Evolutionary conservation across 164 flowering plant genomes (phyloP).

Genomic region (Annona cherimola): DNA sequence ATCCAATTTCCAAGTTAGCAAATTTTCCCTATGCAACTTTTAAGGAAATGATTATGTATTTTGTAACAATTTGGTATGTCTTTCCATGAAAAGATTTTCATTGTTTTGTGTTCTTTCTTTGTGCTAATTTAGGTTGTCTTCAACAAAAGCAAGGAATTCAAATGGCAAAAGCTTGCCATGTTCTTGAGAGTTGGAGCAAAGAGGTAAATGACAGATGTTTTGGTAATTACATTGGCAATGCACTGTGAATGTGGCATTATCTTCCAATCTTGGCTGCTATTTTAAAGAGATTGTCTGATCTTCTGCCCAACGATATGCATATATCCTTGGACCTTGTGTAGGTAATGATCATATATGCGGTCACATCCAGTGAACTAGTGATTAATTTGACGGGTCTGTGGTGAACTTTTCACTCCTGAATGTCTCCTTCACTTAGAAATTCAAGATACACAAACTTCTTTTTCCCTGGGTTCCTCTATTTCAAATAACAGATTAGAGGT

Average conservation of each 20-base stretch:
- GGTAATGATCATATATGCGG: neutral
- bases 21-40: neutral
- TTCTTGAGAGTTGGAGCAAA: constrained; percentile 67
- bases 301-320: neutral
- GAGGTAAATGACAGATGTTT: constrained; percentile 29
- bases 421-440: neutral
- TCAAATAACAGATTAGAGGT: no score
- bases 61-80: neutral
- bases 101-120: neutral
- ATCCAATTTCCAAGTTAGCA: neutral
- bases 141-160: constrained; percentile 69
- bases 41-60: neutral
- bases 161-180: constrained; percentile 71
- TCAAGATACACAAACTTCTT: neutral
- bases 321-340: neutral
- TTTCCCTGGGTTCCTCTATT: neutral
- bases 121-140: constrained; percentile 55
- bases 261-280: neutral
- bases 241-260: neutral
- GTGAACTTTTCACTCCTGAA: neutral
- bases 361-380: neutral
- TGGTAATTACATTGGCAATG: neutral
- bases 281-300: neutral
- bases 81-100: neutral
- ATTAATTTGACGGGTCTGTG: neutral